Base-by-base conservation (phyloP, 345 rosid species). In the Salix suchowensis region DNA sequence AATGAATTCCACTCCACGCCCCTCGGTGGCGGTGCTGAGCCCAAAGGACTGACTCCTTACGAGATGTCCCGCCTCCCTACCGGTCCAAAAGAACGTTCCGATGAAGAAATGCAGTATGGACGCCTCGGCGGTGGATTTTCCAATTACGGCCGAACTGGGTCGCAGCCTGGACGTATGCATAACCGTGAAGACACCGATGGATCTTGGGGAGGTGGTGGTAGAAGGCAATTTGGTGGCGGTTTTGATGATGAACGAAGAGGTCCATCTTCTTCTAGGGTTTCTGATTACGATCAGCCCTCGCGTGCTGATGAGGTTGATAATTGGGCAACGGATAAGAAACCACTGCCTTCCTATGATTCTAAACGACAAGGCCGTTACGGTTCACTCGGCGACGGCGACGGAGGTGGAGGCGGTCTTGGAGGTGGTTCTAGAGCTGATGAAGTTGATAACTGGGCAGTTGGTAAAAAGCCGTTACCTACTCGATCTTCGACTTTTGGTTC, bases 301-400 rank as follows among this genome's bases (percentile, higher is more conserved):
- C 85, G 99, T n/a, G 97, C 97, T 8, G 98, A 96, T 76, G 97
- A 90, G 82, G 90, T 71, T 68, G 97, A 92, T 83, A 93, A 92
- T 55, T 96, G 99, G 99, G 91, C 95, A 58, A 82, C 73, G 85
- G 79, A 70, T 30, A 96, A 96, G 85, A 93, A 89, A 65, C 2
- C 88, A 18, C 74, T 86, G 26, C 89, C 93, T 1, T 81, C 90
- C 1, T 79, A 84, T 12, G 97, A 90, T 85, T 85, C 88, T 5
- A 80, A 86, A 23, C 86, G 95, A 9, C 91, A 79, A 74, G 82
- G 75, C 76, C 89, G 96, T 76, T 92, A 89, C 26, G 81, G 82
- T 64, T 90, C 89, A 12, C 85, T 84, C 24, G 92, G 91, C 24
- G 85, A 82, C 30, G 87, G 88, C 4, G 82, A 86, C 2, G 84